Conservation (phyloP, 164 flowering plant species). For the Umbilicus rupestris region DNA sequence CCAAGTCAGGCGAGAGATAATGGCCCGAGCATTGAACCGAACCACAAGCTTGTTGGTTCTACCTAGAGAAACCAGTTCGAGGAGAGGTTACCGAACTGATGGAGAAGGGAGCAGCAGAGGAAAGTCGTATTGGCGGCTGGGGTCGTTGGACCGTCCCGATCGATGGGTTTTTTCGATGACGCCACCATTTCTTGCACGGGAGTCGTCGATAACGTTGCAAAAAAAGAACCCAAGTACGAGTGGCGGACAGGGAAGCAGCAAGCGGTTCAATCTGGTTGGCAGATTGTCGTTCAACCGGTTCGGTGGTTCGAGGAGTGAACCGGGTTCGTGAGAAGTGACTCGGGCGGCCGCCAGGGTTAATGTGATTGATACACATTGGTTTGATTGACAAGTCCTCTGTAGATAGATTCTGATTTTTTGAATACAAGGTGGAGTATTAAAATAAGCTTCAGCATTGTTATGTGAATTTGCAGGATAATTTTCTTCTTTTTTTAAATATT, state of each 20-base stretch:
- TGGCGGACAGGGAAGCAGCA: background rate
- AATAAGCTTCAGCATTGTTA: no score
- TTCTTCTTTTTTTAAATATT: no score
- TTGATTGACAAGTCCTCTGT: no score
- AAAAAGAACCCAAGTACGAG: background rate
- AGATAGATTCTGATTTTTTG: no score
- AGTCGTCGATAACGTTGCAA: constrained; percentile 17
- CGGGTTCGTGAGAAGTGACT: background rate
- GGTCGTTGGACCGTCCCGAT: constrained; percentile 33
- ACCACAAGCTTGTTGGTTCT: constrained; percentile 27
- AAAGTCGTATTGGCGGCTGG: constrained; percentile 14
- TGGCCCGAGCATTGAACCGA: constrained; percentile 25
- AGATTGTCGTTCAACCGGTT: constrained; percentile 10
- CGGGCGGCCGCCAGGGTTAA: no score
- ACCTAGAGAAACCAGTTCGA: constrained; percentile 23
- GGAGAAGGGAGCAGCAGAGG: constrained; percentile 34
- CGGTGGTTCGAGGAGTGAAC: constrained; percentile 4
- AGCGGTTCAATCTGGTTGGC: constrained; percentile 3
- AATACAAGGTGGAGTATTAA: no score
- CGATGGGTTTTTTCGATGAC: constrained; percentile 43
- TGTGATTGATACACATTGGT: no score
- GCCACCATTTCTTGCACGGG: constrained; percentile 42
- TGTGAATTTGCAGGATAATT: no score
- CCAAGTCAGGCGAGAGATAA: constrained; percentile 37
- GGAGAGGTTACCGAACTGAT: constrained; percentile 23